Percentiles rank a stretch among this genome's conserved stretches.
phyloP scores from a whole-genome alignment of 495 filamentous ascomycete species.

The Lichina pygmaea region DNA sequence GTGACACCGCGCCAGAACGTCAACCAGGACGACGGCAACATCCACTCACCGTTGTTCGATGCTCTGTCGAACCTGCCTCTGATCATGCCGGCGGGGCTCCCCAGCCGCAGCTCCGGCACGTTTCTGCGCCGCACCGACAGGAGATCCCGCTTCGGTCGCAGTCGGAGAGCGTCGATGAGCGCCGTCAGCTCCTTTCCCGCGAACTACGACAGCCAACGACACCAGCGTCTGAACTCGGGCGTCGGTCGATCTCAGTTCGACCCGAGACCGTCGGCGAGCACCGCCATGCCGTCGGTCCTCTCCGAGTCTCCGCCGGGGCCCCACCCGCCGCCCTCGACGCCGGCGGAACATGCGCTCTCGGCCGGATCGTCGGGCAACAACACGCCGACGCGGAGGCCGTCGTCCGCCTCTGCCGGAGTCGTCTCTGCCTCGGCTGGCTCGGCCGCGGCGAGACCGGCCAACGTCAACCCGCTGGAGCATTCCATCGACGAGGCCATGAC shows the following conservation, averaged over 20 bases:
- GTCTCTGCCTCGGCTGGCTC: constrained; percentile 9
- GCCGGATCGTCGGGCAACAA: constrained; percentile 27
- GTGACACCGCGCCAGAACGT: constrained; percentile 25
- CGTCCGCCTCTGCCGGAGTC: constrained; percentile 19
- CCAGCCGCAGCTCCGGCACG: constrained; percentile 11
- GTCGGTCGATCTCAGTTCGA: constrained; percentile 16
- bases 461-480: constrained; percentile 3
- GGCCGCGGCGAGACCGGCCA: constrained; percentile 13
- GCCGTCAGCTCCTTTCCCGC: constrained; percentile 14
- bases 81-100: constrained; percentile 13
- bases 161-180: constrained; percentile 22
- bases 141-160: constrained; percentile 23
- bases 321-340: constrained; percentile 40
- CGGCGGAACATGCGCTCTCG: constrained; percentile 32
- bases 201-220: constrained; percentile 21
- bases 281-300: constrained; percentile 15
- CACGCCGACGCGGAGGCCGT: constrained; percentile 25
- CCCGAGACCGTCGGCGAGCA: constrained; percentile 8
- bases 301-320: constrained; percentile 34
- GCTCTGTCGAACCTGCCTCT: constrained; percentile 24
- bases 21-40: constrained; percentile 18
- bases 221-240: constrained; percentile 13
- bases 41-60: constrained; percentile 29
- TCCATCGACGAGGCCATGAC: background rate
- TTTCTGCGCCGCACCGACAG: constrained; percentile 14